phyloP scores from a whole-genome alignment of 2,329 filamentous ascomycete species.

The Fonsecaea nubica region DNA sequence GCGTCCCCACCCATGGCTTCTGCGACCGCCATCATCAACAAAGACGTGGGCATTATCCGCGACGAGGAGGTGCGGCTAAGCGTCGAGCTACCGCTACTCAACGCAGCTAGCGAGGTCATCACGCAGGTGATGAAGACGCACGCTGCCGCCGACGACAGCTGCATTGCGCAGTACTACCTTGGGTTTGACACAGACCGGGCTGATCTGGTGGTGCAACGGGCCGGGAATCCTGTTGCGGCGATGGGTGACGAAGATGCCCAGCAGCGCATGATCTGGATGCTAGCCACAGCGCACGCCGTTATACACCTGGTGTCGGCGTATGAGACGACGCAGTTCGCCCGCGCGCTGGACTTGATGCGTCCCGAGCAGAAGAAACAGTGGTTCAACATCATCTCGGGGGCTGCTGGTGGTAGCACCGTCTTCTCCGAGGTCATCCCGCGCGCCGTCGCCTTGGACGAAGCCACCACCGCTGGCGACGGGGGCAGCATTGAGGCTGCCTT shows the following conservation, averaged over 20 bases:
- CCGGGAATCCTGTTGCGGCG: conserved; percentile 24
- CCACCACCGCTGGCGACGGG: background rate
- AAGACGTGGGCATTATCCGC: conserved; percentile 54
- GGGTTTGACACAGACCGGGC: conserved; percentile 33
- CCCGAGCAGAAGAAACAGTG: conserved; percentile 37
- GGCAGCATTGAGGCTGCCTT: conserved; percentile 37
- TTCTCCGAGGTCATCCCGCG: conserved; percentile 39
- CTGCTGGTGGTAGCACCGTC: conserved; percentile 38
- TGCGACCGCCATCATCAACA: conserved; percentile 66
- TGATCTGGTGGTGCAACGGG: conserved; percentile 33
- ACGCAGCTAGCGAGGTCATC: conserved; percentile 34
- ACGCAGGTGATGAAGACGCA: conserved; percentile 38
- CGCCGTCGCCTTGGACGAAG: conserved; percentile 28
- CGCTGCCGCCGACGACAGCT: conserved; percentile 38
- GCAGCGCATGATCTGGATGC: conserved; percentile 17
- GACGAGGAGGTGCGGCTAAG: conserved; percentile 37
- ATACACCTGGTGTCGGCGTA: conserved; percentile 37
- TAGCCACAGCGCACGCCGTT: conserved; percentile 36
- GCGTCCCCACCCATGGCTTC: conserved; percentile 63
- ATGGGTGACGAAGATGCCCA: conserved; percentile 20
- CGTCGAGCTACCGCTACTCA: conserved; percentile 38
- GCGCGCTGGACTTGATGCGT: conserved; percentile 35
- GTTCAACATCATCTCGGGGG: conserved; percentile 39
- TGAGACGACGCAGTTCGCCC: conserved; percentile 39
- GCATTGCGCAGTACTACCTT: conserved; percentile 39